Base-by-base conservation (phyloP, 1,284 basidiomycete genomes). In the Volvariella surrecta region DNA sequence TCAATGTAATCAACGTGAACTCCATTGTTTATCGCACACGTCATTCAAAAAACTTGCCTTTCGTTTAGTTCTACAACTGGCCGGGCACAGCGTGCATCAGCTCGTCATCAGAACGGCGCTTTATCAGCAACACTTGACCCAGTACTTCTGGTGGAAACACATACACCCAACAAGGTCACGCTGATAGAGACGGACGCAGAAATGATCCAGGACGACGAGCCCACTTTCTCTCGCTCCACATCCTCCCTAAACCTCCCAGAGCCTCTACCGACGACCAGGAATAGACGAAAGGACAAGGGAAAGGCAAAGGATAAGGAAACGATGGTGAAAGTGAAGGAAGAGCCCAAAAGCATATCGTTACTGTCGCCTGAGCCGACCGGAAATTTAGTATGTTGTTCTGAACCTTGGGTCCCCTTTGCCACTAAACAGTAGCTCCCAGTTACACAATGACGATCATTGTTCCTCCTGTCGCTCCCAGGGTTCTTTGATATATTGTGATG, bases 361-460 rank as follows among this genome's bases (percentile, higher is more conserved):
- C 58, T 68, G 42, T 67, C 76, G 30, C 74, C 74, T 37, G 76
- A 78, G 48, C 74, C 73, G 34, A 56, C 61, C 42, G 56, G 56
- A 58, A 66, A 60, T 51, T 51, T 64, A 59, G 74, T 77, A 54
- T 53, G 74, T 61, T 39, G 46, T 45, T 34, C 52, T 32, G 35
- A 40, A 48, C 44, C 43, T 37, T 47, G 45, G 32, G 44, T 45
- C 51, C 56, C 50, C 53, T 44, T 20, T 49, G 51, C 34, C 32
- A 48, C 51, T 51, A 50, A 53, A 46, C 42, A 56, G 15, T 42
- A 90, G 83, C 67, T 81, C 44, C 65, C 24, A 28, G 24, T 11
- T 28, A 28, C 97, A 64, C 49, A 98, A 98, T 63, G 84, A 97
- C 60, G 94, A 98, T 61, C 90, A 89, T 57, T 98, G 94, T 61